Evolutionary conservation across 2,329 filamentous ascomycete genomes (phyloP), one percentile per base, ranked within the genome.

Genomic region (Metarhizium sp.): DNA sequence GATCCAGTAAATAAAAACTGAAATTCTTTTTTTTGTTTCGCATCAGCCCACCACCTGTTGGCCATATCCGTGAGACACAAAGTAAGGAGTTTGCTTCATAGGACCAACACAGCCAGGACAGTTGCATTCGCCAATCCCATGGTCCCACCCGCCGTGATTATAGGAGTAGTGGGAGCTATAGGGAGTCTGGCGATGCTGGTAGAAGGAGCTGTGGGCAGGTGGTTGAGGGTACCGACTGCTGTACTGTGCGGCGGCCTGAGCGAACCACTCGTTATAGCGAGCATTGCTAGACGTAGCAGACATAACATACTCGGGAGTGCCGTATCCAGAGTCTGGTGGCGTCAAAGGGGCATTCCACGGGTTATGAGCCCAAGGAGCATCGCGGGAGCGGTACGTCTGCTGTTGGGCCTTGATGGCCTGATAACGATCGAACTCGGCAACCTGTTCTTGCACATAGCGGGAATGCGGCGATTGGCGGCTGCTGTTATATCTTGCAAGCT

Each of bases 311-410:
- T 84, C 80, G 4, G 81, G 81, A 0, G 80, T 84, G 47, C 80
- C 79, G 55, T 84, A 84, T 6, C 81, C 81, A 20, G 81, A 84
- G 59, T 84, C 81, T 1, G 81, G 81, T 2, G 81, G 81, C 0
- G 81, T 83, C 55, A 83, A 68, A 6, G 79, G 79, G 50, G 75
- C 74, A 13, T 68, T 70, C 74, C 74, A 72, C 14, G 76, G 71
- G 57, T 76, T 76, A 55, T 72, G 71, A 38, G 70, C 63, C 72
- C 77, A 77, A 2, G 70, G 67, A 13, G 68, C 67, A 49, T 81
- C 78, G 38, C 73, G 75, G 4, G 71, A 59, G 43, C 73, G 73
- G 60, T 77, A 81, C 42, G 51, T 60, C 40, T 69, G 65, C 47
- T 69, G 68, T 48, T 71, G 69, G 13, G 66, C 57, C 67, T 79